Evolutionary conservation across 2,329 filamentous ascomycete species (phyloP), one percentile per base, ranked within the genome.

Genomic region (Stemphylium lycopersici): DNA sequence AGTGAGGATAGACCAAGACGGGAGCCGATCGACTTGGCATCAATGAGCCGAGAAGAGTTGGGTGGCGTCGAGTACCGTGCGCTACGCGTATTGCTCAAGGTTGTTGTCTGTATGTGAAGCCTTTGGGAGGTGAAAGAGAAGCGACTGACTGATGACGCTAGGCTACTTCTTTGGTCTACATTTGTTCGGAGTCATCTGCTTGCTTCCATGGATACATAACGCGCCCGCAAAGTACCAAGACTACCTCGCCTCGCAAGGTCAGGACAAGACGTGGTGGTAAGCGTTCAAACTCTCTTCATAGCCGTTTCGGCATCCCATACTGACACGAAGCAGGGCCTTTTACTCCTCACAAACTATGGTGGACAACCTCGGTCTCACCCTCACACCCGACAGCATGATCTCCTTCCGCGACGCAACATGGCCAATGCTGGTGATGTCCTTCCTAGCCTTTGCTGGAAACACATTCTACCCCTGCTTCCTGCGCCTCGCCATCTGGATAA

Each of bases 61-160:
- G 95, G 95, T 7, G 95, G 95, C 16, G 96, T 99, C 59, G 95
- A 99, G 74, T 99, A 99, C 69, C 88, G 95, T 5, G 90, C 93
- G 0, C 75, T 99, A 54, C 95, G 96, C 72, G 91, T 91, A 2
- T 78, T 99, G 44, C 90, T 90, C 1, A 72, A 91, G 26, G 86
- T 98, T 20, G 79, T 98, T n/a, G 81, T 90, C 3, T 71, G 70
- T 8, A 98, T 97, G 66, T 16, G 1, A 2, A 16, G 16, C n/a
- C 12, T 10, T 16, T 12, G n/a, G 4, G 3, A 10, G 11, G 12
- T n/a, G 2, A 83, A 1, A 59, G 80, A 11, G 70, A 68, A 1
- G 20, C 8, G 13, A 2, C 44, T 42, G 26, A 11, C 26, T 5
- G 1, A 37, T 7, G 1, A 42, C 83, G 4, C 1, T 11, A 52